Conservation (phyloP, 2,329 filamentous ascomycete genomes). For the Paracamarosporium sp. region DNA sequence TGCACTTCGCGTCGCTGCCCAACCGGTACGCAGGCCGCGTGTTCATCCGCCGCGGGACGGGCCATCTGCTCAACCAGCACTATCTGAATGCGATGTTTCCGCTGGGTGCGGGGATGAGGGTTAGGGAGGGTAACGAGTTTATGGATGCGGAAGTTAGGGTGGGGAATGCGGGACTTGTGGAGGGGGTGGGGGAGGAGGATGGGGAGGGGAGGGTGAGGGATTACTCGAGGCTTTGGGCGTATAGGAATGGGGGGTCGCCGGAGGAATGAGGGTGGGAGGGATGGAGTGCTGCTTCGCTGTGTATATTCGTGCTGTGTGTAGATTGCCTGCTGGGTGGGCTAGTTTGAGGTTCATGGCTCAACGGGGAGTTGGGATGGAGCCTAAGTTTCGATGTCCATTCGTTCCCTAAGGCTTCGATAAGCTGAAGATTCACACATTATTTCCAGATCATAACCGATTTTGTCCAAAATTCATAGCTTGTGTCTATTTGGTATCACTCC, state of each 20-base stretch:
- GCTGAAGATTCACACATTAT: too few relatives aligned
- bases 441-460: too few relatives aligned
- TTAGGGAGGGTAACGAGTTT: slow-evolving; percentile 61
- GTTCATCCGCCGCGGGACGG: slow-evolving; percentile 49
- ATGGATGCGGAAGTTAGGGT: slow-evolving; percentile 61
- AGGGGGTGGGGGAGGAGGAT: not conserved
- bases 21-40: slow-evolving; percentile 59
- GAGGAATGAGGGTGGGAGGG: not conserved
- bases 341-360: too few relatives aligned
- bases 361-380: too few relatives aligned
- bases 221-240: slow-evolving; percentile 12
- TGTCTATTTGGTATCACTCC: not conserved
- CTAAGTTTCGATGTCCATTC: too few relatives aligned
- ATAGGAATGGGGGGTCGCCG: slow-evolving; percentile 11
- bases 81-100: slow-evolving; percentile 69
- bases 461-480: too few relatives aligned
- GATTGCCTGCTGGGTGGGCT: too few relatives aligned
- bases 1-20: slow-evolving; percentile 67
- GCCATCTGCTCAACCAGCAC: slow-evolving; percentile 59
- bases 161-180: not conserved
- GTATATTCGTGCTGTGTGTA: too few relatives aligned
- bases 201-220: slow-evolving; percentile 7
- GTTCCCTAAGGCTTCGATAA: too few relatives aligned
- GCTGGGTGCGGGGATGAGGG: slow-evolving; percentile 56
- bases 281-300: not conserved